Evolutionary conservation across 805 yeast genomes (phyloP), one percentile per base, ranked within the genome.

Genomic region (Sungouiella thailandica): DNA sequence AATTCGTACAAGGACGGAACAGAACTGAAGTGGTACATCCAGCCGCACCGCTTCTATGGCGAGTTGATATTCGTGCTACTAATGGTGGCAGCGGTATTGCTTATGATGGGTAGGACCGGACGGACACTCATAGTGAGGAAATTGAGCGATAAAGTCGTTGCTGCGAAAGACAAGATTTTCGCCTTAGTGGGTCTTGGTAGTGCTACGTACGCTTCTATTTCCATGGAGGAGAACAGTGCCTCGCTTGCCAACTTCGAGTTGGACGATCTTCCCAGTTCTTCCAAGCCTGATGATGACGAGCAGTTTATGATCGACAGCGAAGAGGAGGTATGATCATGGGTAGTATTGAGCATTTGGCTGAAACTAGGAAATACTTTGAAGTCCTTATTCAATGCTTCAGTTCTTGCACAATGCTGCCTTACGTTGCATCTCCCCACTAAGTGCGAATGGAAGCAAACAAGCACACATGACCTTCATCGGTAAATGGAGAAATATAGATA

Each of bases 21-120:
- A 14, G 65, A 57, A 29, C 66, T 60, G 66, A 53, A 60, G 49
- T 53, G 70, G 71, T 45, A 67, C 49, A 49, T 68, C 50, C 62
- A 60, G 34, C 72, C 72, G 1, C 72, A 67, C 41, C 50, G 70
- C 15, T 53, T 64, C 58, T 60, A 60, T 31, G 72, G 72, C 2
- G 39, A 58, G 17, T 32, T 57, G n/a, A 52, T 60, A 4, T 61
- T 65, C 29, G 23, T 46, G 13, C 18, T 52, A 4, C 39, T 65
- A 19, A 22, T 59, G 4, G 36, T 49, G 3, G 41, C 56, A 8
- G 53, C 58, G 3, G 38, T 50, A 3, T 48, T 61, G 52, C 46
- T 65, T 29, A 47, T 65, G 59, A 19, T 63, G 16, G 70, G 71
- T 0, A 49, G 39, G 20, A 37, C 46, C 25, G 52, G 56, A 2